Conservation (phyloP, 257 asterid species). For the Fraxinus cuspidata region DNA sequence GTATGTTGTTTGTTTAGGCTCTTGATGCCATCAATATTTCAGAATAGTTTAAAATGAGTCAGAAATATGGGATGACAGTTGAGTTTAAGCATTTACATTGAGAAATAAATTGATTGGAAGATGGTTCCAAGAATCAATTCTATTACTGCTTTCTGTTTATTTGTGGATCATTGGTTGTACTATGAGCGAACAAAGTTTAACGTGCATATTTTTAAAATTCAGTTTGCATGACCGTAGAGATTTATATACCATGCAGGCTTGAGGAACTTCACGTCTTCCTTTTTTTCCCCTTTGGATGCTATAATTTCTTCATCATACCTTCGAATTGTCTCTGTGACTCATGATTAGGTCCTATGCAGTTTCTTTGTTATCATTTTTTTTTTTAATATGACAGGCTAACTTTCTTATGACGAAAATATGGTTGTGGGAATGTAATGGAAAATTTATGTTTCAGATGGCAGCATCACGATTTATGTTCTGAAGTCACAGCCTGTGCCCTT, state of each 20-base stretch:
- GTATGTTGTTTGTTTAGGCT: neutral
- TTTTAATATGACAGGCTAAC: too few relatives aligned
- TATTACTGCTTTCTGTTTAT: neutral
- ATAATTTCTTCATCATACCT: neutral
- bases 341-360: neutral
- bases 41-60: neutral
- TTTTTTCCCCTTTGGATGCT: neutral
- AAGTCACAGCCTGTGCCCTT: constrained; percentile 18
- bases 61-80: neutral
- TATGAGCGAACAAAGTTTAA: neutral
- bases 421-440: too few relatives aligned
- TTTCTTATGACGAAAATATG: too few relatives aligned
- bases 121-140: neutral
- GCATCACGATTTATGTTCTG: neutral
- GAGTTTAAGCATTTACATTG: neutral
- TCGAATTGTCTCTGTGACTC: neutral
- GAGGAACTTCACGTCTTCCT: neutral
- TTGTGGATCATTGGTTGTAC: neutral
- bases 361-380: neutral
- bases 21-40: neutral
- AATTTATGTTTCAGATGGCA: neutral
- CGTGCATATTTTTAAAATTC: neutral
- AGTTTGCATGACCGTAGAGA: neutral
- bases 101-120: neutral
- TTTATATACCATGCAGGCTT: neutral